Conservation (phyloP, 306 rosid genomes). For the Ormosia emarginata region DNA sequence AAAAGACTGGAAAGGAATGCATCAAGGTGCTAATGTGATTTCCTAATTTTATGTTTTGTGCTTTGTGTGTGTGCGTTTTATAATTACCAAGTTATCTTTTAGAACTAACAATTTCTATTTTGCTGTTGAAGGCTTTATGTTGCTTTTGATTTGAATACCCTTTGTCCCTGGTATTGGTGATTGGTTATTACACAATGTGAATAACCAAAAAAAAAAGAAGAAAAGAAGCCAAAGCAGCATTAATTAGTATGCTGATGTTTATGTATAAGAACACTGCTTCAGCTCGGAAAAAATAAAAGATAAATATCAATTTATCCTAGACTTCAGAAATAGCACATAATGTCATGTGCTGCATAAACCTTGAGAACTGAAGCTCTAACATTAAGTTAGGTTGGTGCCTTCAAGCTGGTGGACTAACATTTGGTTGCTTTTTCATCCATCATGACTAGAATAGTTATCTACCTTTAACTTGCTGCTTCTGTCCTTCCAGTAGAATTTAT, state of each 20-base stretch:
- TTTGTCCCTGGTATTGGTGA: not conserved
- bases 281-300: not conserved
- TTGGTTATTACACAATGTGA: not conserved
- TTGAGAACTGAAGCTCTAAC: not conserved
- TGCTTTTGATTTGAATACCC: not conserved
- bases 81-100: not conserved
- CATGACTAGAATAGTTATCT: not conserved
- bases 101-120: conserved; percentile 3
- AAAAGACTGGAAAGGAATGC: conserved; percentile 98
- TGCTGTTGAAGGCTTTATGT: conserved; percentile 2
- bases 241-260: not conserved
- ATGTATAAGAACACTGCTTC: not conserved
- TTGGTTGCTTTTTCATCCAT: not conserved
- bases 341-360: not conserved
- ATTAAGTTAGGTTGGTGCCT: conserved; percentile 8
- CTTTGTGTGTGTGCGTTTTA: not conserved
- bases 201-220: not conserved
- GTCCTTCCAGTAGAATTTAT: not conserved
- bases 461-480: not conserved
- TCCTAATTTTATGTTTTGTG: conserved; percentile 14
- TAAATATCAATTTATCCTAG: not conserved
- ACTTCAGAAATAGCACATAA: not conserved
- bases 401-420: not conserved
- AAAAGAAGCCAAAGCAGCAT: not conserved
- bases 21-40: conserved; percentile 65